Evolutionary conservation across 1,284 basidiomycete species (phyloP).

Genomic region (Trametes hirsuta): DNA sequence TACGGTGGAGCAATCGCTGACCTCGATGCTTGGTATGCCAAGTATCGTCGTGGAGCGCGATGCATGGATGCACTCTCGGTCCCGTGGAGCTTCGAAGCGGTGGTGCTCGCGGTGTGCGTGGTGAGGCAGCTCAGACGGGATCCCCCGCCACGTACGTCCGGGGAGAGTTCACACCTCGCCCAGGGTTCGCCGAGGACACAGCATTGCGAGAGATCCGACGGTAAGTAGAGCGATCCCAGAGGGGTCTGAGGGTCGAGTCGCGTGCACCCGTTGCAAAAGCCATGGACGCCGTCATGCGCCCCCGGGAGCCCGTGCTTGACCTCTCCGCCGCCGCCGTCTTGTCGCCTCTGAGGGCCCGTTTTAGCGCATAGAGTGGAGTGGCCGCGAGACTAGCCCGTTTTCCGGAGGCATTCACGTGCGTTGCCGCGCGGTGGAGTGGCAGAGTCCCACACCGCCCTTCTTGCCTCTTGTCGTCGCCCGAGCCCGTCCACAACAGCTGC

Average conservation of each 20-base stretch:
- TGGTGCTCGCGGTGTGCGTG: background rate
- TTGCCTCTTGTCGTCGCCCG: background rate
- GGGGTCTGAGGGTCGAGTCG: no score
- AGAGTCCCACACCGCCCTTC: background rate
- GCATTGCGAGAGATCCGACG: background rate
- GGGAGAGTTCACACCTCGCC: background rate
- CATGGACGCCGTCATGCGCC: background rate
- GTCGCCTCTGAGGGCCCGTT: background rate
- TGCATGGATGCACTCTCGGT: no score
- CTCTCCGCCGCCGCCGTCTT: background rate
- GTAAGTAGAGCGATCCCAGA: no score
- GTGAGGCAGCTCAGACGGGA: background rate
- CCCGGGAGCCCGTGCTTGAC: background rate
- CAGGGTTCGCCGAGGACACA: background rate
- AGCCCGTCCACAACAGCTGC: background rate
- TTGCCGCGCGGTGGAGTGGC: background rate
- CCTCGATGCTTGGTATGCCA: no score
- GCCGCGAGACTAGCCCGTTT: constrained; percentile 1
- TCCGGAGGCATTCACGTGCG: constrained; percentile 4
- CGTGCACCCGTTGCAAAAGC: background rate
- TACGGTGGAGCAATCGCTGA: no score
- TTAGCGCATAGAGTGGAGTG: background rate
- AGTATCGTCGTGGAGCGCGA: no score
- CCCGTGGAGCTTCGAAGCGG: background rate
- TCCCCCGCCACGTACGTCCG: background rate